phyloP scores from a whole-genome alignment of 305 asterid species.

The Rubia tinctorum region DNA sequence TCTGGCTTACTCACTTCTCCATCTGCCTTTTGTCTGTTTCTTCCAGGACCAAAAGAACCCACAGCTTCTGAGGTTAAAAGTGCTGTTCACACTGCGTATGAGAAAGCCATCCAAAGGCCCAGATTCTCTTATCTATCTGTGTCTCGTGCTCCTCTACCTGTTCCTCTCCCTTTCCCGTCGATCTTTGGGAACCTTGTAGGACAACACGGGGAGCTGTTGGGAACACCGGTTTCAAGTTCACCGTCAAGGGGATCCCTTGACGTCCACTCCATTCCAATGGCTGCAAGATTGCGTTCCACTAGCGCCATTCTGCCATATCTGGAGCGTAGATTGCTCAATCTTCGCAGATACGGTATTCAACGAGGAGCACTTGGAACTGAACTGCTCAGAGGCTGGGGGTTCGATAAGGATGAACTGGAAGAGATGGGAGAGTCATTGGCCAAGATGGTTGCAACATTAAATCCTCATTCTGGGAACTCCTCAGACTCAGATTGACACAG shows the following conservation, averaged over 20 bases:
- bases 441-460: constrained; percentile 51
- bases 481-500: constrained; percentile 56
- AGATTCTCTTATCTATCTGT: constrained; percentile 71
- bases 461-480: constrained; percentile 41
- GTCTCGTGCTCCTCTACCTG: constrained; percentile 80
- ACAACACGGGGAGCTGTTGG: constrained; percentile 58
- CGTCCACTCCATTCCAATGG: constrained; percentile 83
- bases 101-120: constrained; percentile 42
- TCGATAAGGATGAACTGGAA: constrained; percentile 67
- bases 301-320: constrained; percentile 67
- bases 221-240: constrained; percentile 31
- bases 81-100: constrained; percentile 59
- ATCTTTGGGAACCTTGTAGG: constrained; percentile 63
- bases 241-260: constrained; percentile 69
- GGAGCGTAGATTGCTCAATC: constrained; percentile 56
- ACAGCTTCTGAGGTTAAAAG: constrained; percentile 56
- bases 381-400: constrained; percentile 72
- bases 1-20: not conserved
- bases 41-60: constrained; percentile 59
- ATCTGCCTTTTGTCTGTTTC: not conserved
- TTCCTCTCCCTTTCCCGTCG: constrained; percentile 87
- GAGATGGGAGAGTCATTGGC: constrained; percentile 74
- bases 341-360: constrained; percentile 56
- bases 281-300: constrained; percentile 83
- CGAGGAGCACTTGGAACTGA: constrained; percentile 65